These are phyloP conservation scores for Kalaharituber pfeilii DNA, from an alignment of 2,329 filamentous ascomycete genomes.

Conservation along the genomic window DNA sequence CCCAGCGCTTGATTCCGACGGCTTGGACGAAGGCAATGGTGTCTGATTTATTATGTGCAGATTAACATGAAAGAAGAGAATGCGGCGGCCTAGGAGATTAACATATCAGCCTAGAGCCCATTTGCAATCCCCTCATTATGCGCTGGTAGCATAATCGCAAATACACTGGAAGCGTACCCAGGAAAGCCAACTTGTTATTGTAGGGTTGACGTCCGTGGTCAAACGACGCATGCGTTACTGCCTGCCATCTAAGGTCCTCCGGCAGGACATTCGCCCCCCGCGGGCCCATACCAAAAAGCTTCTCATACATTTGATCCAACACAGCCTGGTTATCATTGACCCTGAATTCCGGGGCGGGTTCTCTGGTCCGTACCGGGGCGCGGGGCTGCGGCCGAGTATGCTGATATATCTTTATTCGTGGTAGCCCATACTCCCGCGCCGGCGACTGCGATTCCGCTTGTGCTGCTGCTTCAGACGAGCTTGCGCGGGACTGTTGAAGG, in stretches of 20 bases:
- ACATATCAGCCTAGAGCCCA: not conserved
- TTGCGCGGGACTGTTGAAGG: not conserved
- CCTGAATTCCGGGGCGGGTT: slow-evolving; percentile 14
- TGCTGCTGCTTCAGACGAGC: not conserved
- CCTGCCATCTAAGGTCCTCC: slow-evolving; percentile 91
- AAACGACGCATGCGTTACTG: slow-evolving; percentile 95
- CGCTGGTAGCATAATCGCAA: too few species aligned
- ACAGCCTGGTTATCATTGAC: slow-evolving; percentile 59
- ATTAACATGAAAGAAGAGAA: slow-evolving; percentile 12
- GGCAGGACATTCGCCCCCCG: slow-evolving; percentile 57
- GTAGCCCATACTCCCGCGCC: not conserved
- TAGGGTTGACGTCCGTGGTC: slow-evolving; percentile 87
- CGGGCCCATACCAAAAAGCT: slow-evolving; percentile 38
- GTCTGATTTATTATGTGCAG: slow-evolving; percentile 10
- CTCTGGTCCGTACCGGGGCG: slow-evolving; percentile 16
- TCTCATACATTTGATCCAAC: slow-evolving; percentile 60
- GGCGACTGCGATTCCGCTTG: not conserved
- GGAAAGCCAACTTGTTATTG: slow-evolving; percentile 79
- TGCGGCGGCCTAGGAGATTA: slow-evolving; percentile 9
- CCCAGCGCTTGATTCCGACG: slow-evolving; percentile 21
- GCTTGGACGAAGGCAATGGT: not conserved
- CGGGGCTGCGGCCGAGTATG: slow-evolving; percentile 12
- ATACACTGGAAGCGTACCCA: slow-evolving; percentile 57
- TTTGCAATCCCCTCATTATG: not conserved
- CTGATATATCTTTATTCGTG: not conserved